phyloP scores from a whole-genome alignment of 2,329 filamentous ascomycete genomes.

The Metarhizium rileyi region DNA sequence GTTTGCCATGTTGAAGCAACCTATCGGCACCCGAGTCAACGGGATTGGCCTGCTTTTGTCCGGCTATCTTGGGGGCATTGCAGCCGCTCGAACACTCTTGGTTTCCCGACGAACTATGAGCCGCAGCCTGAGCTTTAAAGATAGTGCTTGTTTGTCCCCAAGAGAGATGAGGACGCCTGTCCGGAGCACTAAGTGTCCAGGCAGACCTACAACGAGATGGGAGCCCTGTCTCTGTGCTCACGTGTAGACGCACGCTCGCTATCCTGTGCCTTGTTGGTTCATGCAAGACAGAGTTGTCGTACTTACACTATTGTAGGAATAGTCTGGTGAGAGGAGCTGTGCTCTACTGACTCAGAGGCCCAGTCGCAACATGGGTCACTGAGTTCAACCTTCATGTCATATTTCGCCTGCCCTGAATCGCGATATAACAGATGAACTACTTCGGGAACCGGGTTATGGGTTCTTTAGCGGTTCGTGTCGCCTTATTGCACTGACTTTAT shows the following conservation, averaged over 20 bases:
- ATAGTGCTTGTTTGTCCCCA: too few species aligned
- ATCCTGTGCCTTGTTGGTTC: background rate
- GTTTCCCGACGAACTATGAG: background rate
- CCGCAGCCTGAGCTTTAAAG: background rate
- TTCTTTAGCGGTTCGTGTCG: background rate
- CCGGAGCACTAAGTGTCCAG: too few species aligned
- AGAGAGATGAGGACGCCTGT: too few species aligned
- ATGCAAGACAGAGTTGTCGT: background rate
- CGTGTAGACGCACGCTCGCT: too few species aligned
- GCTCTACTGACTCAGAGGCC: background rate
- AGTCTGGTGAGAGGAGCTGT: too few species aligned
- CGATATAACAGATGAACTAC: background rate
- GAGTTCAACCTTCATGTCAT: background rate
- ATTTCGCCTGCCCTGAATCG: slow-evolving; percentile 1
- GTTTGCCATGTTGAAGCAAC: background rate
- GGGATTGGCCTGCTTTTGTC: background rate
- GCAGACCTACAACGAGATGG: too few species aligned
- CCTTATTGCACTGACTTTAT: too few species aligned
- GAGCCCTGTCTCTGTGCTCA: too few species aligned
- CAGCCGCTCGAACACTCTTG: too few species aligned
- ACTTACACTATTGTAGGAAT: too few species aligned
- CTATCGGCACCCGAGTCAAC: background rate
- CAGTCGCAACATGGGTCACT: background rate
- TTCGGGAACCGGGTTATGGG: background rate
- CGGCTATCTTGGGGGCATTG: background rate